Evolutionary conservation across 148 eudicot genomes (phyloP), one percentile per base, ranked within the genome.

Genomic region (Selenicereus undatus): DNA sequence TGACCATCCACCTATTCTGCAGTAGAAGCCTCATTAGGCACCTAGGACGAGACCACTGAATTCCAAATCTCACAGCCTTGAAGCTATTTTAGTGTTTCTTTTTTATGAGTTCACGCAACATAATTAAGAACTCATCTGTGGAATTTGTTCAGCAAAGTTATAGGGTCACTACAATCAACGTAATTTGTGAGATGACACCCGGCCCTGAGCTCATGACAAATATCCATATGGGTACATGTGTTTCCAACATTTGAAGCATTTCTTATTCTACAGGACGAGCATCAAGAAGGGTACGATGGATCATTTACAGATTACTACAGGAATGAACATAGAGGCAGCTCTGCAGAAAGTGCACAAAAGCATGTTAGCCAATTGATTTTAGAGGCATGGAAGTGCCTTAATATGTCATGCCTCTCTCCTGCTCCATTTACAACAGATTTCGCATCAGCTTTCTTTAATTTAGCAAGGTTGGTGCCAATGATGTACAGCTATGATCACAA

Each of bases 321-420:
- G 68, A 64, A 64, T 9, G 68, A 64, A 64, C 68, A 64, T 9
- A 64, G 18, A 9, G 27, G 18, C 12, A n/a, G 1, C 29, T 64
- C 68, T n/a, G 3, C 3, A 6, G 68, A 64, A 64, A 64, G 29
- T 9, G 68, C 68, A n/a, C 27, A n/a, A 9, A 26, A 64, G 11
- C n/a, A 22, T n/a, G 68, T 64, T 11, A 7, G 68, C 8, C 27
- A 24, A 24, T 11, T 73, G 54, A 36, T 73, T 27, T 73, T 26
- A 8, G 52, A 73, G 36, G 76, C 50, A 22, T 73, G 76, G 76
- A 43, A 73, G 29, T 5, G 52, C 14, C 76, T 73, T 7, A 73
- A 73, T 45, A 11, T 20, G 17, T 16, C 36, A 1, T 39, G 52
- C 17, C 76, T 73, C 18, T 73, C 76, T 43, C 54, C 56, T 36